Evolutionary conservation across 257 asterid genomes (phyloP).

Genomic region (Nicotiana undulata): DNA sequence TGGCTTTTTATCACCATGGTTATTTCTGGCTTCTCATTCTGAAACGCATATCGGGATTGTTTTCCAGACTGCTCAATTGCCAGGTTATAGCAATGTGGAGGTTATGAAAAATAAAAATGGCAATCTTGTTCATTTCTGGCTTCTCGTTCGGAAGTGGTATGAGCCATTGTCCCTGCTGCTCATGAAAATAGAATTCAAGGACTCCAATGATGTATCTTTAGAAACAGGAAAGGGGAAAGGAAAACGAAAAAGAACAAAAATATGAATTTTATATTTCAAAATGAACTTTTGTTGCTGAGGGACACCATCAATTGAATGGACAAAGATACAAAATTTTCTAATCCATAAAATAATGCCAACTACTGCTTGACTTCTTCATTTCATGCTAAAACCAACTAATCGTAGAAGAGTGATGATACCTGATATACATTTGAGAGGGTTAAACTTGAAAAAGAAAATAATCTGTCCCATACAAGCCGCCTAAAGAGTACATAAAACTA

Average conservation of each 20-base stretch:
- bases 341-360: not conserved
- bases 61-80: no score
- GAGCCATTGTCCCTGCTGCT: not conserved
- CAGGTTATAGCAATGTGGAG: not conserved
- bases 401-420: not conserved
- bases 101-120: not conserved
- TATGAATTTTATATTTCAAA: not conserved
- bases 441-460: not conserved
- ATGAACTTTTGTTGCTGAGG: not conserved
- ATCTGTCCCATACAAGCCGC: not conserved
- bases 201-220: not conserved
- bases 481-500: not conserved
- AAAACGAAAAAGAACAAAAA: not conserved
- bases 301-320: not conserved
- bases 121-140: not conserved
- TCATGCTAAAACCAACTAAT: not conserved
- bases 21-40: not conserved
- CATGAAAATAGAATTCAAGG: not conserved
- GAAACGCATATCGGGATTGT: not conserved
- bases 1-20: not conserved
- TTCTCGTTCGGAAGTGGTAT: not conserved
- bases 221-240: not conserved
- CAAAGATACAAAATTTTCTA: not conserved
- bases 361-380: not conserved
- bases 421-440: not conserved